These are phyloP conservation scores for Ustilago trichophora DNA, from an alignment of 1,284 basidiomycete species.

Conservation along the genomic window DNA sequence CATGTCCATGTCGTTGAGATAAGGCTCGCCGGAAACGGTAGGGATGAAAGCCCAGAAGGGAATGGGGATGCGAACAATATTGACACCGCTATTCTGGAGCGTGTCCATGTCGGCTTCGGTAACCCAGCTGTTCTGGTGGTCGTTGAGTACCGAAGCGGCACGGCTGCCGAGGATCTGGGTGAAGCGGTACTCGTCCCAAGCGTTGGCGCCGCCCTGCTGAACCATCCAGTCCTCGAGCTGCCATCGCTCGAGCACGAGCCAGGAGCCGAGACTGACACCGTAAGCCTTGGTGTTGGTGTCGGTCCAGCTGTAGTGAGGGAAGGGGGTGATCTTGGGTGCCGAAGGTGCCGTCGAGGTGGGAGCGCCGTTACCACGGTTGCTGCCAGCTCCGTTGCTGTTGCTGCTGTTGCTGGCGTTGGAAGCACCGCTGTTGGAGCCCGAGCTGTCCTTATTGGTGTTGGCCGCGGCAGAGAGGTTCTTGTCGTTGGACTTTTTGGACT, in stretches of 20 bases:
- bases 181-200: slow-evolving; percentile 67
- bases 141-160: slow-evolving; percentile 41
- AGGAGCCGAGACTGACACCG: slow-evolving; percentile 63
- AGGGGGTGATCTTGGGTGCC: slow-evolving; percentile 39
- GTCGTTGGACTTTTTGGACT: slow-evolving; percentile 28
- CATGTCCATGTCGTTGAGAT: slow-evolving; percentile 39
- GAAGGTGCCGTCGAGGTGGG: slow-evolving; percentile 10
- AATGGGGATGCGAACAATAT: slow-evolving; percentile 67
- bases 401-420: slow-evolving; percentile 1
- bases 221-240: slow-evolving; percentile 68
- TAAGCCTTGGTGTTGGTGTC: slow-evolving; percentile 60
- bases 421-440: slow-evolving; percentile 5
- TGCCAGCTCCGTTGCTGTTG: slow-evolving; percentile 4
- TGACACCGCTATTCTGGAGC: slow-evolving; percentile 61
- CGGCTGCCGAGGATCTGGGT: slow-evolving; percentile 58
- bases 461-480: slow-evolving; percentile 31
- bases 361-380: slow-evolving; percentile 1
- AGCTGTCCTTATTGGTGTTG: slow-evolving; percentile 3
- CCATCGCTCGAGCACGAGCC: slow-evolving; percentile 67
- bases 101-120: slow-evolving; percentile 67
- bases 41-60: slow-evolving; percentile 66
- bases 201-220: slow-evolving; percentile 56
- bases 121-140: slow-evolving; percentile 67
- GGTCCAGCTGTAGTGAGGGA: slow-evolving; percentile 62
- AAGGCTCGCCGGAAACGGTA: slow-evolving; percentile 51